A percentile compares a stretch with the other conserved stretches of the same genome.
Evolutionary conservation across 805 yeast species (phyloP).

Genomic region (Kodamaea laetipori): DNA sequence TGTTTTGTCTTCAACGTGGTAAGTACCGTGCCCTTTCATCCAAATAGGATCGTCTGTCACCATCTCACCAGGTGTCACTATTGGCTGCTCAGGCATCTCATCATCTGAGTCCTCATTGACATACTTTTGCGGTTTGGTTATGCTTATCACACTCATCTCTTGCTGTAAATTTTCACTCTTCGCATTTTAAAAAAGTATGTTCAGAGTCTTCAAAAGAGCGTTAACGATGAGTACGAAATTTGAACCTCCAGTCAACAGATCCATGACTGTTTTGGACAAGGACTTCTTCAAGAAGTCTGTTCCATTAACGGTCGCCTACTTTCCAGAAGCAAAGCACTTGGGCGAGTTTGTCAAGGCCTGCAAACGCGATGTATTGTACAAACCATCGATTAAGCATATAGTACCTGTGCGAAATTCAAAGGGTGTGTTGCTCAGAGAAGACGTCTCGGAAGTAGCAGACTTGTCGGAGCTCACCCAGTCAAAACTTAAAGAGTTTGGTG

Average conservation of each 20-base stretch:
- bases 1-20: constrained; percentile 70
- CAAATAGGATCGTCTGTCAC: constrained; percentile 95
- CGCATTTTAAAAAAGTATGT: constrained; percentile 1
- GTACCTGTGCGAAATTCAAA: constrained; percentile 44
- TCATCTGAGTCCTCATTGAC: constrained; percentile 37
- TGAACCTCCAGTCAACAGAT: constrained; percentile 68
- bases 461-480: constrained; percentile 46
- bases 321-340: constrained; percentile 65
- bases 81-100: constrained; percentile 41
- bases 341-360: constrained; percentile 62
- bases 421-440: constrained; percentile 64
- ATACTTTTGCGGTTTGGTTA: constrained; percentile 31
- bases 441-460: constrained; percentile 37
- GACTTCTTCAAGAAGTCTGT: constrained; percentile 59
- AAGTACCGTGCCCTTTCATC: constrained; percentile 99
- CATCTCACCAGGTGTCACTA: constrained; percentile 94
- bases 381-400: constrained; percentile 74
- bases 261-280: constrained; percentile 68
- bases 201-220: constrained; percentile 5
- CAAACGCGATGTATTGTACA: constrained; percentile 60
- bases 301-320: constrained; percentile 64
- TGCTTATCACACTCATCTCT: constrained; percentile 32
- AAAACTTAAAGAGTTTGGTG: constrained; percentile 50
- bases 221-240: constrained; percentile 23
- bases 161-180: neutral